Evolutionary conservation across 768 basidiomycete species (phyloP).

Genomic region (Rhodotorula kratochvilovae): DNA sequence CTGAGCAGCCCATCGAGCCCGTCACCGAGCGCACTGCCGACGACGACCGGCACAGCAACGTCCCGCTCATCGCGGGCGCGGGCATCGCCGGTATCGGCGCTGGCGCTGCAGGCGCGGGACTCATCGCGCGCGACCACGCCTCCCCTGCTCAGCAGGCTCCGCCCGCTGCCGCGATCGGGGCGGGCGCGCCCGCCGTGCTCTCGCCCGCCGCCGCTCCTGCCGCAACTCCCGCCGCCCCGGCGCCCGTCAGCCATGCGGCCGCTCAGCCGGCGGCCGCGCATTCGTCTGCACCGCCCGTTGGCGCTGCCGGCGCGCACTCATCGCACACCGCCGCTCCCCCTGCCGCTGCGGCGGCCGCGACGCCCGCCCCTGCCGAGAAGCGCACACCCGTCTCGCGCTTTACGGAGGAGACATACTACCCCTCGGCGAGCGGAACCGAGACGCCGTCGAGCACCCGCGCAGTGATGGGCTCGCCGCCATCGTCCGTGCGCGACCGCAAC

Average conservation of each 20-base stretch:
- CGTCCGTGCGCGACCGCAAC: not conserved
- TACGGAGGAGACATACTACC: not conserved
- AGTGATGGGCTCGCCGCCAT: slow-evolving; percentile 2
- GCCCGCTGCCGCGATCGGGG: not conserved
- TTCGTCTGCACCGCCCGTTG: not conserved
- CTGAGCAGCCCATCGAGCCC: not conserved
- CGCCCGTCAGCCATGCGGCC: not conserved
- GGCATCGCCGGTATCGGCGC: not conserved
- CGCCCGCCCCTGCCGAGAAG: not conserved
- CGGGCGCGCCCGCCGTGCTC: not conserved
- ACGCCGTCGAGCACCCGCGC: slow-evolving; percentile 7
- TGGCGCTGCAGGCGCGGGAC: not conserved
- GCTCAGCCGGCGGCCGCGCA: not conserved
- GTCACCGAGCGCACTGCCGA: not conserved
- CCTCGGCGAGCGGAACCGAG: not conserved
- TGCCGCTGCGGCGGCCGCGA: not conserved
- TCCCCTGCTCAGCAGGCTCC: too few species aligned
- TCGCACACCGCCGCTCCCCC: not conserved
- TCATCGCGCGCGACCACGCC: not conserved
- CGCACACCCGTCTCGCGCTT: slow-evolving; percentile 22
- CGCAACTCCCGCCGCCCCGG: too few species aligned
- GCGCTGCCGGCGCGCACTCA: not conserved
- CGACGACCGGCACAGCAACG: not conserved
- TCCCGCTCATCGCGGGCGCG: not conserved
- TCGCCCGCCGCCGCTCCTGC: not conserved